Percentiles rank a stretch among this genome's conserved stretches.
Conservation (phyloP, 2,329 filamentous ascomycete species). For the Madurella mycetomatis region DNA sequence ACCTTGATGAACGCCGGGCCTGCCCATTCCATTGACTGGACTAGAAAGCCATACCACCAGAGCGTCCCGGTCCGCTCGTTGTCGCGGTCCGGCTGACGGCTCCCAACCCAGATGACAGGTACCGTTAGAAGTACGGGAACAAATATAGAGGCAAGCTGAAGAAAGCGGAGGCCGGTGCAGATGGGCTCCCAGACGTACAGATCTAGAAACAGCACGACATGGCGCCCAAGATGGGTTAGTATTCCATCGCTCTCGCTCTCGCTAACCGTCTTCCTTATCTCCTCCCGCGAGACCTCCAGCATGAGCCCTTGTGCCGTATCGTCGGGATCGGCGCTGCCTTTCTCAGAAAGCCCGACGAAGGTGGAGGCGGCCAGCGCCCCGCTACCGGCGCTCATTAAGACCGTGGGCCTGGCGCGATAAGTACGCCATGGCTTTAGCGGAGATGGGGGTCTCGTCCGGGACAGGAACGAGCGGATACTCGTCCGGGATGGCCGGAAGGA, state of each 20-base stretch:
- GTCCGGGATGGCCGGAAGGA: not conserved
- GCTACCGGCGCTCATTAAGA: constrained; percentile 29
- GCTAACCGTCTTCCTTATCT: constrained; percentile 66
- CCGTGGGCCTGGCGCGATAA: not conserved
- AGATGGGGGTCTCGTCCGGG: not conserved
- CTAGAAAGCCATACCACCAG: constrained; percentile 92
- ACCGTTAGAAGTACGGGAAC: constrained; percentile 80
- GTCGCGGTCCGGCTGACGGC: constrained; percentile 56
- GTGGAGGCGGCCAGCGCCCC: constrained; percentile 48
- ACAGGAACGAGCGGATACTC: constrained; percentile 3
- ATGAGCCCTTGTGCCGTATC: constrained; percentile 79
- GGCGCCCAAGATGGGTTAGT: constrained; percentile 53
- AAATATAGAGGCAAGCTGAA: constrained; percentile 84
- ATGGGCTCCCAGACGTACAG: constrained; percentile 76
- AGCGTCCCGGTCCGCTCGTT: constrained; percentile 76
- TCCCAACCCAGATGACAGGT: constrained; percentile 76
- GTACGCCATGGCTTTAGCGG: constrained; percentile 16
- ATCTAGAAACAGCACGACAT: constrained; percentile 64
- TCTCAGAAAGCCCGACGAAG: constrained; percentile 55
- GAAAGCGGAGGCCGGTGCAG: constrained; percentile 79
- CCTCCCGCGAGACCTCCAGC: constrained; percentile 74
- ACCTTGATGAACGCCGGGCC: constrained; percentile 98
- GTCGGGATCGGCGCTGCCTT: constrained; percentile 44
- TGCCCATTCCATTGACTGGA: constrained; percentile 83
- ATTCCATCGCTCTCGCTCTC: constrained; percentile 58